phyloP scores from a whole-genome alignment of 2,329 filamentous ascomycete species.

The Claviceps spartinae region DNA sequence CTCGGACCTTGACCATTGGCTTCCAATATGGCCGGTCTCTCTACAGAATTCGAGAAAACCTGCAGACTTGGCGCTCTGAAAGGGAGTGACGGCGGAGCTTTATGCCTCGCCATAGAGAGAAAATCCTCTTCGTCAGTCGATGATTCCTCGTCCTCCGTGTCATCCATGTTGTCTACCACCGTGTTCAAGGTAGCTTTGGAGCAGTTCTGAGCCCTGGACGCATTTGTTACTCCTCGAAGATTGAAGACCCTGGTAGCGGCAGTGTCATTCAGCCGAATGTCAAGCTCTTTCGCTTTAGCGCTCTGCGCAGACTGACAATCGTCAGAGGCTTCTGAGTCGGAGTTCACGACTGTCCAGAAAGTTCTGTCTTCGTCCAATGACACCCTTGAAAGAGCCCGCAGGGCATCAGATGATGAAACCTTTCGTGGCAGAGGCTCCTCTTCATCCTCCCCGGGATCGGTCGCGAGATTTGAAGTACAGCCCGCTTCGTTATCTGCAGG shows the following conservation, averaged over 20 bases:
- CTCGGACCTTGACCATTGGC: neutral
- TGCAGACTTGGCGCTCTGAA: neutral
- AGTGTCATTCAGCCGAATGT: neutral
- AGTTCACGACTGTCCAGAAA: conserved; percentile 36
- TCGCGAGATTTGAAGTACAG: conserved; percentile 20
- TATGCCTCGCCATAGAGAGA: conserved; percentile 23
- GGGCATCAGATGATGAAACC: conserved; percentile 40
- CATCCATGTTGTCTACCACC: neutral
- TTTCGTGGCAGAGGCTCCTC: conserved; percentile 33
- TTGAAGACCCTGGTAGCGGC: neutral
- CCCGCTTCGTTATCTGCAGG: conserved; percentile 14
- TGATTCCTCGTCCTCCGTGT: conserved; percentile 13
- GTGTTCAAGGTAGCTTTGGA: too few relatives aligned
- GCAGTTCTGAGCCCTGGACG: neutral
- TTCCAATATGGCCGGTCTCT: conserved; percentile 4
- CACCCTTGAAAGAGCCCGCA: conserved; percentile 36
- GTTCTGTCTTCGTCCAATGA: conserved; percentile 34
- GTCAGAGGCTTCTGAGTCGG: conserved; percentile 16
- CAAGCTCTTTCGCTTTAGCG: too few relatives aligned
- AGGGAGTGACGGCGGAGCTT: neutral
- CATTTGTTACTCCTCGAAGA: neutral
- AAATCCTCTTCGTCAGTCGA: conserved; percentile 29
- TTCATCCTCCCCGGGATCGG: conserved; percentile 27
- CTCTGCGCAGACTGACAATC: neutral
- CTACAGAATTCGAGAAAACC: conserved; percentile 14